Conservation (phyloP, 768 basidiomycete genomes). For the Auriculariales sp. region DNA sequence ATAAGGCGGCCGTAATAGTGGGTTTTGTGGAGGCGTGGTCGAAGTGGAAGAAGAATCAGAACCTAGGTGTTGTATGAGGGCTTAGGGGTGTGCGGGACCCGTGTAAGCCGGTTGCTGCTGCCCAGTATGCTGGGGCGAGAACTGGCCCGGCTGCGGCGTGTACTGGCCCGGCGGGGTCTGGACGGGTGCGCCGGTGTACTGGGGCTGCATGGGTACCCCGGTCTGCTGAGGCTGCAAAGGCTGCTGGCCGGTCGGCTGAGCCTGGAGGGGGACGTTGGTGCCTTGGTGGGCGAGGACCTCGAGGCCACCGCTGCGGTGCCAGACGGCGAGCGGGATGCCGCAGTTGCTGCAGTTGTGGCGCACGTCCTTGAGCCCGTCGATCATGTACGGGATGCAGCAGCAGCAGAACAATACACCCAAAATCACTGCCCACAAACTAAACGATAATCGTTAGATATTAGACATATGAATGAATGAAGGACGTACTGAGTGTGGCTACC, state of each 20-base stretch:
- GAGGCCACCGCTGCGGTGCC: background rate
- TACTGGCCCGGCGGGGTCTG: too few relatives aligned
- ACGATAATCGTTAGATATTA: background rate
- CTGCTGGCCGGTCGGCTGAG: background rate
- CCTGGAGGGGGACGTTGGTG: too few relatives aligned
- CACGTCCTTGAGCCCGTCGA: background rate
- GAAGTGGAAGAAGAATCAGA: too few relatives aligned
- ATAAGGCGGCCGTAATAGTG: too few relatives aligned
- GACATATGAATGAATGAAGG: background rate
- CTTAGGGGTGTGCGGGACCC: too few relatives aligned
- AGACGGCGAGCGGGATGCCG: background rate
- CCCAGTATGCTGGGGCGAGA: too few relatives aligned
- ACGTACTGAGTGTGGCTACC: background rate
- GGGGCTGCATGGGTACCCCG: background rate
- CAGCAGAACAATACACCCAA: background rate
- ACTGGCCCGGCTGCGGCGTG: too few relatives aligned
- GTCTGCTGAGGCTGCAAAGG: too few relatives aligned
- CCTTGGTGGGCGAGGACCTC: background rate
- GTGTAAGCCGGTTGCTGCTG: too few relatives aligned
- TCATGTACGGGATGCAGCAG: background rate
- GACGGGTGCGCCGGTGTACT: background rate
- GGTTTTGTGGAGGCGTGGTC: too few relatives aligned
- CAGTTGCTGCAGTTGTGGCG: background rate
- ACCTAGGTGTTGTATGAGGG: too few relatives aligned
- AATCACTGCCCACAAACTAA: background rate